phyloP scores from a whole-genome alignment of 331 rosid genomes.

The Rosa hybrid region DNA sequence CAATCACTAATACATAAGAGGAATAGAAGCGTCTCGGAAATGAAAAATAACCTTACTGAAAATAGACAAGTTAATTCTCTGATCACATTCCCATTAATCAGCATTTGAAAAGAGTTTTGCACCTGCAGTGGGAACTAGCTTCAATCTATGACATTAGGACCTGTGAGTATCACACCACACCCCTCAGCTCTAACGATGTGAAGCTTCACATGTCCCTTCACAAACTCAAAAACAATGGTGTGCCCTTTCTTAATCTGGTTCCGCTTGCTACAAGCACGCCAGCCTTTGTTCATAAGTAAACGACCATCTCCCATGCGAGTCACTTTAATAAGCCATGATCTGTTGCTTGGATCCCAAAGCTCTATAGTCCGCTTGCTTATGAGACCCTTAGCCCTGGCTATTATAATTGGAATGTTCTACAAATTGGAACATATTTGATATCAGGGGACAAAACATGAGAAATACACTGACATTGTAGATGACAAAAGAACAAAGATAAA shows the following conservation, averaged over 20 bases:
- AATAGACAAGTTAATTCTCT: not conserved
- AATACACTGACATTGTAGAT: not conserved
- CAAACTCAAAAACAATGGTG: conserved; percentile 2
- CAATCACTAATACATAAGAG: not conserved
- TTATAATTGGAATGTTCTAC: not conserved
- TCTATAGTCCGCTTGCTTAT: not conserved
- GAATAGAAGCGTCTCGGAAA: not conserved
- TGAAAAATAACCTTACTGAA: not conserved
- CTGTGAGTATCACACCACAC: not conserved
- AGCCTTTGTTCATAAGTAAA: not conserved
- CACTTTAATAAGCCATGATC: conserved; percentile 1
- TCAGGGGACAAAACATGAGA: not conserved
- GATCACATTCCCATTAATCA: not conserved
- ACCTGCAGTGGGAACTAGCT: not conserved
- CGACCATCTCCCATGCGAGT: not conserved
- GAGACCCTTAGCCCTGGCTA: not conserved
- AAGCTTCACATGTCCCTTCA: not conserved
- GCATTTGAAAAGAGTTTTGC: not conserved
- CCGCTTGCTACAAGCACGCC: not conserved
- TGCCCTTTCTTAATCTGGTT: conserved; percentile 8
- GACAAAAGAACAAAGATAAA: not conserved
- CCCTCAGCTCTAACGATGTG: not conserved
- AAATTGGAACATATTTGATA: not conserved
- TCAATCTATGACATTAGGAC: not conserved
- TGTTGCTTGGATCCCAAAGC: conserved; percentile 2